A percentile compares a stretch with the other conserved stretches of the same genome.
phyloP scores from a whole-genome alignment of 2,329 filamentous ascomycete species.

The Huntiella bhutanensis region DNA sequence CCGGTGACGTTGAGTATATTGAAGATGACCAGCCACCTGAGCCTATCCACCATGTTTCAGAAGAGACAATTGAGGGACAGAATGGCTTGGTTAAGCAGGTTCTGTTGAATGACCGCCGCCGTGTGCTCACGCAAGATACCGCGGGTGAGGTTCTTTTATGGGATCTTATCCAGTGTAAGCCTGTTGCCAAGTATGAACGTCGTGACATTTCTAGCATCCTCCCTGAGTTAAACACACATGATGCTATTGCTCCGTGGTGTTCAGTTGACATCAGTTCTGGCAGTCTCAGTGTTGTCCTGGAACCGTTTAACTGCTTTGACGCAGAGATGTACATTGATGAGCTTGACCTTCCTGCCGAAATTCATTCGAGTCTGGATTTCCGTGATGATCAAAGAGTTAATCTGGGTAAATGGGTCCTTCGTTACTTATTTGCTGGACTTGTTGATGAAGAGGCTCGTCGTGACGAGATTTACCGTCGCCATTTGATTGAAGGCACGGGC shows the following conservation, averaged over 20 bases:
- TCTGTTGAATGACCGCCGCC: conserved; percentile 73
- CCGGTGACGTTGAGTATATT: conserved; percentile 15
- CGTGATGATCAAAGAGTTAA: conserved; percentile 92
- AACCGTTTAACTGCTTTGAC: conserved; percentile 93
- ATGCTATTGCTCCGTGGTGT: conserved; percentile 91
- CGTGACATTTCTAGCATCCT: conserved; percentile 84
- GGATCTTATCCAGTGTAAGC: conserved; percentile 81
- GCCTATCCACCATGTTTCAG: conserved; percentile 48
- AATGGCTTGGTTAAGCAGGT: conserved; percentile 89
- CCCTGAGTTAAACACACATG: conserved; percentile 65
- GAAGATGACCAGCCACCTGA: conserved; percentile 21
- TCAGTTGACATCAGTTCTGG: conserved; percentile 87
- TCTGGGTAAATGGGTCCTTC: conserved; percentile 85
- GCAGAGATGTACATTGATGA: conserved; percentile 95
- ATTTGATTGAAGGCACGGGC: conserved; percentile 43
- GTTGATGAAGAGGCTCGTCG: conserved; percentile 79
- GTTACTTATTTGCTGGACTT: conserved; percentile 76
- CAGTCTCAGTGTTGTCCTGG: conserved; percentile 72
- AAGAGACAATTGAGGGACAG: conserved; percentile 81
- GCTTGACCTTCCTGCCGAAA: conserved; percentile 39
- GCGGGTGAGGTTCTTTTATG: conserved; percentile 87
- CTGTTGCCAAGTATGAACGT: conserved; percentile 84
- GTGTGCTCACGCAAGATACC: conserved; percentile 81
- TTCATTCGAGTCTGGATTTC: conserved; percentile 49
- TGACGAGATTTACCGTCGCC: conserved; percentile 54